Conservation (phyloP, 1,284 basidiomycete species). For the Pterulicium gracile region DNA sequence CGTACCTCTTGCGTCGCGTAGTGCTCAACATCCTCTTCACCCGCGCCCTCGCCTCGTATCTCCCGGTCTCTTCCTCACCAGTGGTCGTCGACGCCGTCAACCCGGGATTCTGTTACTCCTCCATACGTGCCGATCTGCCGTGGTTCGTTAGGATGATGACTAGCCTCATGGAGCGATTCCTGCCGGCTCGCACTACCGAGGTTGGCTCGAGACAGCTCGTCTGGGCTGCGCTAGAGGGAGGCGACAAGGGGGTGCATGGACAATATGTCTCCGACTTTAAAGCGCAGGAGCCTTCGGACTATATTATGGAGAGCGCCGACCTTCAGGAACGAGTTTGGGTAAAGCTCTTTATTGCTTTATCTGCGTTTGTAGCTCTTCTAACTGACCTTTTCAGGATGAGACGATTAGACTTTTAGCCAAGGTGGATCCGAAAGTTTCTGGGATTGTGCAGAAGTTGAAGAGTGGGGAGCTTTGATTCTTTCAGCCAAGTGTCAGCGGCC, state of each 20-base stretch:
- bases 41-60: slow-evolving; percentile 20
- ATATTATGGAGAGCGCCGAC: not conserved
- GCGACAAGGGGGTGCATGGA: not conserved
- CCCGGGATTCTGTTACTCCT: slow-evolving; percentile 1
- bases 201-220: slow-evolving; percentile 1
- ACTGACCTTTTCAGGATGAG: not conserved
- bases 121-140: not conserved
- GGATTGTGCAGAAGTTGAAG: no score
- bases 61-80: slow-evolving; percentile 11
- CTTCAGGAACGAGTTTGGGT: not conserved
- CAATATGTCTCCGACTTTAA: not conserved
- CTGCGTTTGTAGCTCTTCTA: not conserved
- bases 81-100: not conserved
- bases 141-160: not conserved
- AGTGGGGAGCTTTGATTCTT: no score
- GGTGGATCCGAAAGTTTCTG: not conserved
- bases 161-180: not conserved
- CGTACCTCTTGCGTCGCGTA: no score
- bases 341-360: no score
- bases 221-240: slow-evolving; percentile 1
- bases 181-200: slow-evolving; percentile 1
- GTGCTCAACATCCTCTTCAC: slow-evolving; percentile 22
- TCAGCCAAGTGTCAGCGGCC: no score
- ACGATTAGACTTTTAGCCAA: not conserved
- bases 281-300: not conserved